Evolutionary conservation across 176 grass and related monocot species (phyloP).

Genomic region (Musa troglodytarum): DNA sequence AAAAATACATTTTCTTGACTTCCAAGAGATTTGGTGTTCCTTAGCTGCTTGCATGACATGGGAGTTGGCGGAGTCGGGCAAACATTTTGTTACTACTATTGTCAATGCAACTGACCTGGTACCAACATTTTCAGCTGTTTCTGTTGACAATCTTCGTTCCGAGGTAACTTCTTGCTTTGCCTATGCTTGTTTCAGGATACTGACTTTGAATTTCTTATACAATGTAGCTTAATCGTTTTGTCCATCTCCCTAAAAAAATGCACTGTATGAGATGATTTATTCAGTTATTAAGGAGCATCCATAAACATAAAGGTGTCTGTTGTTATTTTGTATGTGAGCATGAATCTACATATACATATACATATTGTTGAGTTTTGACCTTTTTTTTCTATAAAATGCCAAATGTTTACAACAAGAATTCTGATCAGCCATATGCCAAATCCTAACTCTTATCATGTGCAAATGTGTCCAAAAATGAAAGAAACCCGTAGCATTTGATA

Average conservation of each 20-base stretch:
- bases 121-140: constrained; percentile 64
- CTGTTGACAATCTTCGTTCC: constrained; percentile 45
- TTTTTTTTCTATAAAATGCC: background rate
- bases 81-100: constrained; percentile 75
- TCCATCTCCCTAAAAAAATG: too few species aligned
- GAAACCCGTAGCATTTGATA: background rate
- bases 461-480: background rate
- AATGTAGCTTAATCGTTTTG: constrained; percentile 3
- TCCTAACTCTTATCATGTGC: background rate
- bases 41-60: constrained; percentile 82
- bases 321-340: too few species aligned
- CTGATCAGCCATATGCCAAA: background rate
- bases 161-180: constrained; percentile 43
- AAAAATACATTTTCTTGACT: background rate
- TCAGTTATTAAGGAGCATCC: too few species aligned
- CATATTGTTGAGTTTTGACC: background rate
- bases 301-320: too few species aligned
- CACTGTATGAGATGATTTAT: too few species aligned
- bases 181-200: background rate
- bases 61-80: constrained; percentile 70
- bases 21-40: constrained; percentile 23
- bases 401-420: background rate
- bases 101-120: constrained; percentile 82
- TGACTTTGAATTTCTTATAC: constrained; percentile 2
- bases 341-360: background rate